These are phyloP conservation scores for Neostapfia colusana DNA, from an alignment of 176 grass and related monocot species.

Conservation along the genomic window DNA sequence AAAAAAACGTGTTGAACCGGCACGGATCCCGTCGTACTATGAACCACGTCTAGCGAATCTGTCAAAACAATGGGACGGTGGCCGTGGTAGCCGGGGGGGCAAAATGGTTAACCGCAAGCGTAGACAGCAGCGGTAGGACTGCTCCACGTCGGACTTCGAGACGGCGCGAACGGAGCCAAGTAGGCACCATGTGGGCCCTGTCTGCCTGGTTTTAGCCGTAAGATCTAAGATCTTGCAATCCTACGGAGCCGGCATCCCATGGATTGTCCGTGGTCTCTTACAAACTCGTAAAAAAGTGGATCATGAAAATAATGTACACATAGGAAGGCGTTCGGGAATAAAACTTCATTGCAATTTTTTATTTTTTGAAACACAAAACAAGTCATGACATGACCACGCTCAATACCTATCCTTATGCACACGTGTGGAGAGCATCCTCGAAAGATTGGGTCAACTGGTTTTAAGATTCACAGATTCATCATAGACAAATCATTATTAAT, in stretches of 20 bases:
- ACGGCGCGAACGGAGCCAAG: not conserved
- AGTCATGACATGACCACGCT: no score
- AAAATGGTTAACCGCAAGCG: not conserved
- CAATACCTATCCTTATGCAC: no score
- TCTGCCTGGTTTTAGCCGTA: not conserved
- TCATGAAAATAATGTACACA: not conserved
- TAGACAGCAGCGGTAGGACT: not conserved
- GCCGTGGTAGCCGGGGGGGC: not conserved
- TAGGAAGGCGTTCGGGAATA: not conserved
- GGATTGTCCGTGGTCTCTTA: no score
- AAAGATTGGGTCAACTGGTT: no score
- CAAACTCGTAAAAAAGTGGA: no score
- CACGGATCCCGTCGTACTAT: not conserved
- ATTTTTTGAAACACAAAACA: no score
- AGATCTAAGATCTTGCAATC: not conserved
- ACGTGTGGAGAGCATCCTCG: no score
- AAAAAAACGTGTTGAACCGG: not conserved
- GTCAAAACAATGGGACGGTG: not conserved
- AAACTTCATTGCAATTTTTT: not conserved
- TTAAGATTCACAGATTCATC: no score
- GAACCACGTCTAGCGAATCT: not conserved
- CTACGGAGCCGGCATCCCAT: not conserved
- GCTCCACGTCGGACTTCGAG: not conserved
- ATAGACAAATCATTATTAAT: no score
- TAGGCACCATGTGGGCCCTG: not conserved